Percentiles rank a stretch among this genome's conserved stretches.
phyloP scores from a whole-genome alignment of 1,284 basidiomycete species.

The Spongispora temasekensis region DNA sequence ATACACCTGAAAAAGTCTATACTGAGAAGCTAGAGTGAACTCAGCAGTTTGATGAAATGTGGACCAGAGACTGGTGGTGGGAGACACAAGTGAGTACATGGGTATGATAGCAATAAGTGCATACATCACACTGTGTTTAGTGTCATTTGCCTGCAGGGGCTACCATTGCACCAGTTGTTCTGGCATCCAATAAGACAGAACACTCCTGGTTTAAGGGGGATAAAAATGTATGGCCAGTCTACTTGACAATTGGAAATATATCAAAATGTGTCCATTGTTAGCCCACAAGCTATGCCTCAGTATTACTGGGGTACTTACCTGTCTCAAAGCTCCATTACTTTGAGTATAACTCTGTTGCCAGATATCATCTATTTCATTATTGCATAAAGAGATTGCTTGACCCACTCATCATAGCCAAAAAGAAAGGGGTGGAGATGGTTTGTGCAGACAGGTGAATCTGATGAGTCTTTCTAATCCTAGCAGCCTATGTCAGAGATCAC shows the following conservation, averaged over 20 bases:
- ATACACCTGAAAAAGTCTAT: neutral
- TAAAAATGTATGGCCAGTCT: neutral
- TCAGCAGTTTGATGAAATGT: neutral
- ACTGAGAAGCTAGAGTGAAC: neutral
- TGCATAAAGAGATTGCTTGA: neutral
- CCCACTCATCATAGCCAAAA: neutral
- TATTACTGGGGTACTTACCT: neutral
- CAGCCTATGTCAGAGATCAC: conserved; percentile 7
- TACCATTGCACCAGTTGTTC: neutral
- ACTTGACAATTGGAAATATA: neutral
- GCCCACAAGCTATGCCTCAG: neutral
- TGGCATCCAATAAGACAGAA: neutral
- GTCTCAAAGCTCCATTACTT: neutral
- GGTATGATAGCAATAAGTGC: neutral
- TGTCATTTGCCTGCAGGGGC: neutral
- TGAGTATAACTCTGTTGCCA: neutral
- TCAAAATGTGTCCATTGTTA: neutral
- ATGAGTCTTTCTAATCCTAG: conserved; percentile 22
- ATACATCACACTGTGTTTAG: neutral
- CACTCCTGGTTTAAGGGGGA: neutral
- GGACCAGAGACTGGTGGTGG: neutral
- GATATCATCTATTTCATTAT: neutral
- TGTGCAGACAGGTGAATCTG: neutral
- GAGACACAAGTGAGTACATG: neutral
- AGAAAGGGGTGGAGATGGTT: neutral